A percentile compares a stretch with the other conserved stretches of the same genome.
phyloP scores from a whole-genome alignment of 768 basidiomycete genomes.

The Daedalea quercina region DNA sequence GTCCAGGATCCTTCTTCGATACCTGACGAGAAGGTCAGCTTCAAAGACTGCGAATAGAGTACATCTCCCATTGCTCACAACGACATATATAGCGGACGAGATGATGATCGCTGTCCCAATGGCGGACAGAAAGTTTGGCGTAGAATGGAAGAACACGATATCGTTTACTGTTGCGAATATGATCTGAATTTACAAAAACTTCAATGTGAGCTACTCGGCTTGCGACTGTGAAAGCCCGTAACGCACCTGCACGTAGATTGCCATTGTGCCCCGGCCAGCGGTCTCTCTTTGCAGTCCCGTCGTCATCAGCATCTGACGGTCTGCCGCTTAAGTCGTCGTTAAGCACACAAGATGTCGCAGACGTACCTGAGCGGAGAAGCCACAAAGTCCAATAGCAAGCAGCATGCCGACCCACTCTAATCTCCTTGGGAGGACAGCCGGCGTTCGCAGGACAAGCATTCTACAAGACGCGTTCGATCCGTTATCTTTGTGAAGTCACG shows the following conservation, averaged over 20 bases:
- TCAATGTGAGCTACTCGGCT: no score
- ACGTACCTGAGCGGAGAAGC: conserved; percentile 37
- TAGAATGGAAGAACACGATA: conserved; percentile 52
- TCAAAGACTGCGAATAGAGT: no score
- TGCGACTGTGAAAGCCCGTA: not conserved
- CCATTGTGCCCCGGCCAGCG: conserved; percentile 56
- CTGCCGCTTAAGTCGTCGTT: not conserved
- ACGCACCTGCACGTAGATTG: conserved; percentile 47
- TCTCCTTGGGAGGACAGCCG: conserved; percentile 38
- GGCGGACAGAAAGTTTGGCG: conserved; percentile 51
- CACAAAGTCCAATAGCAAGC: conserved; percentile 43
- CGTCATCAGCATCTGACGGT: conserved; percentile 46
- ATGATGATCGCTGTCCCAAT: conserved; percentile 63
- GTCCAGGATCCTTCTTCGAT: not conserved
- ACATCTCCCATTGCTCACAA: conserved; percentile 43
- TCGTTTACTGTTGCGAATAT: conserved; percentile 66
- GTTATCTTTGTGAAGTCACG: no score
- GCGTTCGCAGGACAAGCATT: conserved; percentile 33
- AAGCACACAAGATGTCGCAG: not conserved
- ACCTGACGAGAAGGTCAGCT: no score
- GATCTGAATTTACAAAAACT: conserved; percentile 42
- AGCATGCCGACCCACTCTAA: conserved; percentile 38
- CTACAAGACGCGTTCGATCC: conserved; percentile 19
- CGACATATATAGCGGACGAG: conserved; percentile 57
- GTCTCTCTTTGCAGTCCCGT: conserved; percentile 60